A percentile compares a stretch with the other conserved stretches of the same genome.
phyloP scores from a whole-genome alignment of 805 yeast species.

The Candida vartiovaarae region DNA sequence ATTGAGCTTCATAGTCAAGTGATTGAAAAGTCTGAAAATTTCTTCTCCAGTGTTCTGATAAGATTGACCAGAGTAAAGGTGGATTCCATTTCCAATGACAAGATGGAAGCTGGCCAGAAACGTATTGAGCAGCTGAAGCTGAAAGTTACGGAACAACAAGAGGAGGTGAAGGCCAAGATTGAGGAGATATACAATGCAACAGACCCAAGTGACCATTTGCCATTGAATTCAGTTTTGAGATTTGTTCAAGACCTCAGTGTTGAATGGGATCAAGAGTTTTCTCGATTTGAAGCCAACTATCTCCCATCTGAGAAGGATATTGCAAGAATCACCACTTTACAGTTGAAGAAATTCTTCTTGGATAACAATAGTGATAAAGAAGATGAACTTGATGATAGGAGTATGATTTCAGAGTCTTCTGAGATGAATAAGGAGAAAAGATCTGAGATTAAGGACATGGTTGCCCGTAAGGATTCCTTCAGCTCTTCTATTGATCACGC shows the following conservation, averaged over 20 bases:
- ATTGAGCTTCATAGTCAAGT: constrained; percentile 53
- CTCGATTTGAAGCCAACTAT: constrained; percentile 67
- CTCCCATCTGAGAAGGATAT: constrained; percentile 93
- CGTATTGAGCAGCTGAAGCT: constrained; percentile 52
- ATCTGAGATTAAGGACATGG: constrained; percentile 2
- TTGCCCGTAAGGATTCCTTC: constrained; percentile 1
- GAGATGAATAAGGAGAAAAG: constrained; percentile 11
- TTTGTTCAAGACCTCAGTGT: constrained; percentile 76
- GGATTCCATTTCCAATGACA: constrained; percentile 65
- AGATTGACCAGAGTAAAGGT: constrained; percentile 70
- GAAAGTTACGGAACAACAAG: constrained; percentile 45
- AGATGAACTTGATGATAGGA: not conserved
- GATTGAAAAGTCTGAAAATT: constrained; percentile 42
- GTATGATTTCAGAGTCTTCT: constrained; percentile 2
- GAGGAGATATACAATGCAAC: constrained; percentile 47
- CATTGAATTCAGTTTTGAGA: constrained; percentile 62
- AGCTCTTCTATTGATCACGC: constrained; percentile 4
- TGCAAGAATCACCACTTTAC: constrained; percentile 82
- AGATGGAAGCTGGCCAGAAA: constrained; percentile 59
- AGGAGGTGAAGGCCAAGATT: constrained; percentile 36
- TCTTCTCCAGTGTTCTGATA: constrained; percentile 66
- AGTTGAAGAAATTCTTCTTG: constrained; percentile 65
- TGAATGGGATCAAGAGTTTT: constrained; percentile 80
- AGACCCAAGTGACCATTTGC: constrained; percentile 57
- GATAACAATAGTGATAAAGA: constrained; percentile 35